phyloP scores from a whole-genome alignment of 768 basidiomycete species.

The Phanerochaete sordida region DNA sequence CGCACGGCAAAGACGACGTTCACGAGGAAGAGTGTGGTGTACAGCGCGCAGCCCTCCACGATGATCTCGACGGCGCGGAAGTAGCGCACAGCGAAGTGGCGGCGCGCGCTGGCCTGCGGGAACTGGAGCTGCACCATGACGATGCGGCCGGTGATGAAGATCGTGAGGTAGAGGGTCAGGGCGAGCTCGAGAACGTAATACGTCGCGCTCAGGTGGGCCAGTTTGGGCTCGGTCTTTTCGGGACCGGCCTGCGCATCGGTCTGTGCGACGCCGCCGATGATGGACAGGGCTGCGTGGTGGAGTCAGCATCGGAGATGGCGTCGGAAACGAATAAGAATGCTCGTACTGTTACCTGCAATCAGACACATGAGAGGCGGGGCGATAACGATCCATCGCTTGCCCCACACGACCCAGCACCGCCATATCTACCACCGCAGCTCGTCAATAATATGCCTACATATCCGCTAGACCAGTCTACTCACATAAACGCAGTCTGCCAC shows the following conservation, averaged over 20 bases:
- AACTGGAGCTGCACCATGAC: not conserved
- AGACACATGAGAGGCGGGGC: not conserved
- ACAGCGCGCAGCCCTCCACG: not conserved
- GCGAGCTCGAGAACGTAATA: not conserved
- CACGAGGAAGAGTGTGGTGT: not conserved
- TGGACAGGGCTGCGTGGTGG: not conserved
- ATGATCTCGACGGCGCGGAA: not conserved
- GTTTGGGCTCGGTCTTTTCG: not conserved
- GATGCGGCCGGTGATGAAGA: not conserved
- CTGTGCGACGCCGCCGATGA: not conserved
- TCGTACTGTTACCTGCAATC: not conserved
- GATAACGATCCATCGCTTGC: not conserved
- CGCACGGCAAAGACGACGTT: not conserved
- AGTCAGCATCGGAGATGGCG: not conserved
- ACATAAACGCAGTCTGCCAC: not conserved
- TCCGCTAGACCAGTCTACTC: not conserved
- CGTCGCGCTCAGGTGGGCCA: not conserved
- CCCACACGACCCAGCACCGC: constrained; percentile 4
- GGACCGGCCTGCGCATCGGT: not conserved
- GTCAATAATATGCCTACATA: not conserved
- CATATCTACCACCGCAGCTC: not conserved
- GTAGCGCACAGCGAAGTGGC: not conserved
- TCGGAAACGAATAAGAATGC: not conserved
- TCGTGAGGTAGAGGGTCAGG: not conserved
- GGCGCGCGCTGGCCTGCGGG: not conserved